These are phyloP conservation scores for Cryphonectria nitschkei DNA, from an alignment of 2,329 filamentous ascomycete genomes.

Conservation along the genomic window DNA sequence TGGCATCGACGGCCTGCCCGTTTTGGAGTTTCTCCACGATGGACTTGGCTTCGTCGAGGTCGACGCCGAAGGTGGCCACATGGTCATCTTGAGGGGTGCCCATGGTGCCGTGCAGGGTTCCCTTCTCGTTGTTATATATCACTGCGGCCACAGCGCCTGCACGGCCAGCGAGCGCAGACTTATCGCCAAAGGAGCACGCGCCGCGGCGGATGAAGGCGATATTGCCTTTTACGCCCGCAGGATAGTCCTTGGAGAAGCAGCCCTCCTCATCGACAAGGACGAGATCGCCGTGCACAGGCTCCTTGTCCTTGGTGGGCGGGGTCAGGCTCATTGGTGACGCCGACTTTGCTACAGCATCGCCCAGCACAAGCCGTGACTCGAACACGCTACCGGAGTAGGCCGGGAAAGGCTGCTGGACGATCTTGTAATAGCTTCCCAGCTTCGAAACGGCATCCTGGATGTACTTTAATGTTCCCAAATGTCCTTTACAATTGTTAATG, in stretches of 20 bases:
- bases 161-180: slow-evolving; percentile 68
- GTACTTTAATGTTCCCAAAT: slow-evolving; percentile 66
- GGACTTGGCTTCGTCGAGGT: slow-evolving; percentile 59
- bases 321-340: slow-evolving; percentile 66
- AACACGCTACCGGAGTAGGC: slow-evolving; percentile 64
- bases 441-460: slow-evolving; percentile 58
- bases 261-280: slow-evolving; percentile 66
- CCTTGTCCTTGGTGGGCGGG: slow-evolving; percentile 63
- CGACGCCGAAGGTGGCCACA: slow-evolving; percentile 70
- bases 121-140: slow-evolving; percentile 74
- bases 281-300: slow-evolving; percentile 63
- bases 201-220: slow-evolving; percentile 75
- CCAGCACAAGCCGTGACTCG: slow-evolving; percentile 62
- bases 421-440: slow-evolving; percentile 63
- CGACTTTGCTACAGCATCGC: slow-evolving; percentile 51
- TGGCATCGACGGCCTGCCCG: slow-evolving; percentile 54
- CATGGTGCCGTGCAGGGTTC: slow-evolving; percentile 68
- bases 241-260: slow-evolving; percentile 67
- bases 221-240: slow-evolving; percentile 58
- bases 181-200: slow-evolving; percentile 70
- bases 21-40: slow-evolving; percentile 57
- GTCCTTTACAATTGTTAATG: slow-evolving; percentile 47
- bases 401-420: slow-evolving; percentile 66
- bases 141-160: slow-evolving; percentile 73
- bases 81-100: slow-evolving; percentile 62